These are phyloP conservation scores for Saturnispora serradocipensis DNA, from an alignment of 805 yeast species.

Conservation along the genomic window DNA sequence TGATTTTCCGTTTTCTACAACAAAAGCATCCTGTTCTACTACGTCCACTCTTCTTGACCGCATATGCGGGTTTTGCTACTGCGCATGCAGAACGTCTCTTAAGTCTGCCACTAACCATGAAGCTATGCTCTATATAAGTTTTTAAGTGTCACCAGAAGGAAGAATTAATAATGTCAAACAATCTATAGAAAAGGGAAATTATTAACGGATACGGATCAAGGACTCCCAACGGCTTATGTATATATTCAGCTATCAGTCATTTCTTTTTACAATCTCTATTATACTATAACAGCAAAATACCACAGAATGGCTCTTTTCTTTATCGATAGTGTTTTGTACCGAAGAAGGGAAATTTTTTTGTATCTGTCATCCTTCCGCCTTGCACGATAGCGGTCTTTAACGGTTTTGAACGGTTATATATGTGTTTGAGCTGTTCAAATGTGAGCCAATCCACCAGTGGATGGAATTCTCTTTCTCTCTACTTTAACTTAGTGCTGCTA, in stretches of 20 bases:
- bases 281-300: neutral
- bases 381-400: neutral
- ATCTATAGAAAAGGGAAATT: neutral
- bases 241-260: neutral
- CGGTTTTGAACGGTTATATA: neutral
- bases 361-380: neutral
- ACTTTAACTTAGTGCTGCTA: neutral
- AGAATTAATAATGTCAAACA: neutral
- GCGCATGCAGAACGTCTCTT: neutral
- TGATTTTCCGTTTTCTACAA: slow-evolving; percentile 21
- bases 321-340: neutral
- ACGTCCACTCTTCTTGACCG: neutral
- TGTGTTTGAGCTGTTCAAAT: neutral
- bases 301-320: neutral
- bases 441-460: neutral
- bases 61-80: neutral
- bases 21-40: slow-evolving; percentile 20
- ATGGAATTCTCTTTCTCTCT: neutral
- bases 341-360: neutral
- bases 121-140: neutral
- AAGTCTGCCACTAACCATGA: neutral
- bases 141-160: neutral
- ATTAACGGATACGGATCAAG: neutral
- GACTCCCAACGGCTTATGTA: neutral
- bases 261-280: neutral